phyloP scores from a whole-genome alignment of 2,329 filamentous ascomycete species.

The Apiospora hydei region DNA sequence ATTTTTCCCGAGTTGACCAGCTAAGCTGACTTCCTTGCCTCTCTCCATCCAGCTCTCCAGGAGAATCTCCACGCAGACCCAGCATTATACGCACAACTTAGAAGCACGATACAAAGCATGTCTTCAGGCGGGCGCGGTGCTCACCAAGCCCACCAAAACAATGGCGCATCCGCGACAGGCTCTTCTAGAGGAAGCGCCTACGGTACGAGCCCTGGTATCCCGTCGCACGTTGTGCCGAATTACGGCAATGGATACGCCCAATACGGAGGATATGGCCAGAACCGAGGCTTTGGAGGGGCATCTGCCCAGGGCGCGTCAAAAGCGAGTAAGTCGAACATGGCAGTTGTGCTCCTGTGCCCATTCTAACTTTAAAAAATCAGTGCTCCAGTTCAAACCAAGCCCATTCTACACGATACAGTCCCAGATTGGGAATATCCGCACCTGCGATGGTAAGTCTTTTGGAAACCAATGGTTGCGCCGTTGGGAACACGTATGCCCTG shows the following conservation, averaged over 20 bases:
- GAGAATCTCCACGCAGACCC: constrained; percentile 34
- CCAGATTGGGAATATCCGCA: constrained; percentile 68
- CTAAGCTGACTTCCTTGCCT: constrained; percentile 19
- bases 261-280: constrained; percentile 16
- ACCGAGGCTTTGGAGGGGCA: constrained; percentile 15
- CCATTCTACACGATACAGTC: constrained; percentile 82
- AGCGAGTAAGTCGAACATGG: background rate
- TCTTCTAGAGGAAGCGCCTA: constrained; percentile 9
- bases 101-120: constrained; percentile 26
- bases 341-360: background rate
- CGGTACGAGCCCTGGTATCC: background rate
- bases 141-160: constrained; percentile 21
- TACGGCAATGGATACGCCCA: constrained; percentile 5
- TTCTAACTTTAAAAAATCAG: constrained; percentile 6
- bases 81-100: constrained; percentile 30
- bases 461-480: background rate
- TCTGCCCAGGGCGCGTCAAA: constrained; percentile 4
- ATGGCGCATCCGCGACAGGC: constrained; percentile 13
- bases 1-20: constrained; percentile 4
- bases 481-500: background rate
- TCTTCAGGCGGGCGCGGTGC: constrained; percentile 23
- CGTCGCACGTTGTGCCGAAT: background rate
- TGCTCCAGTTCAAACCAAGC: constrained; percentile 67
- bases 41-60: constrained; percentile 32
- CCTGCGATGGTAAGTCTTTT: constrained; percentile 72